These are phyloP conservation scores for Elaeis oleifera DNA, from an alignment of 202 grass and related monocot genomes.

Conservation along the genomic window DNA sequence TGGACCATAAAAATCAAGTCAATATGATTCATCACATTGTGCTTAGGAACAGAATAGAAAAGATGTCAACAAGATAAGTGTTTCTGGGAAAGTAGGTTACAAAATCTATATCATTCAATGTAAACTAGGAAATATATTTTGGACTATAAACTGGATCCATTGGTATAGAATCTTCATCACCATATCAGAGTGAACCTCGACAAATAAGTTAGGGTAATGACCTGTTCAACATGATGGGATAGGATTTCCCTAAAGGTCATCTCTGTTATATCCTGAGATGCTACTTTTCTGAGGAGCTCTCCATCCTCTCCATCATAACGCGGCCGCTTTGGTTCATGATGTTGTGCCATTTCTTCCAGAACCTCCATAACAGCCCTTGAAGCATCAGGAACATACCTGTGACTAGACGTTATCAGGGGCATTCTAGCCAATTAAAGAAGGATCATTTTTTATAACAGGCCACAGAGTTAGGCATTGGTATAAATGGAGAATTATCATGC, in stretches of 20 bases:
- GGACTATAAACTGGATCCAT: too few relatives aligned
- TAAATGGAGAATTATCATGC: not conserved
- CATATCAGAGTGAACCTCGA: too few relatives aligned
- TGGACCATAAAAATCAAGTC: not conserved
- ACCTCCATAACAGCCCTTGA: slow-evolving; percentile 87
- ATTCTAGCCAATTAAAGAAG: too few relatives aligned
- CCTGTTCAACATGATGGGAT: slow-evolving; percentile 84
- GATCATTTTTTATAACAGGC: too few relatives aligned
- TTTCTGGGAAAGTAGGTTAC: too few relatives aligned
- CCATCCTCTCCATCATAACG: slow-evolving; percentile 68
- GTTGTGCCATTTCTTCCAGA: slow-evolving; percentile 64
- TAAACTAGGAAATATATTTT: too few relatives aligned
- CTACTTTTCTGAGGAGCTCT: slow-evolving; percentile 68
- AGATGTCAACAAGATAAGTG: too few relatives aligned
- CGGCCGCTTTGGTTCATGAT: slow-evolving; percentile 42
- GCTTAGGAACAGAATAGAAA: too few relatives aligned
- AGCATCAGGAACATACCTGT: slow-evolving; percentile 93
- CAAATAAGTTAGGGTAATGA: slow-evolving; percentile 18
- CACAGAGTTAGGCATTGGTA: not conserved
- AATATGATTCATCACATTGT: not conserved
- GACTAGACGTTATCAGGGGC: not conserved
- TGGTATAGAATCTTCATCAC: too few relatives aligned
- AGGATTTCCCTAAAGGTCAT: slow-evolving; percentile 70
- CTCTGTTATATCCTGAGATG: slow-evolving; percentile 72
- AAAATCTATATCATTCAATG: too few relatives aligned